Base-by-base conservation (phyloP, 176 grass and related monocot genomes). In the Cenchrus purpureus region DNA sequence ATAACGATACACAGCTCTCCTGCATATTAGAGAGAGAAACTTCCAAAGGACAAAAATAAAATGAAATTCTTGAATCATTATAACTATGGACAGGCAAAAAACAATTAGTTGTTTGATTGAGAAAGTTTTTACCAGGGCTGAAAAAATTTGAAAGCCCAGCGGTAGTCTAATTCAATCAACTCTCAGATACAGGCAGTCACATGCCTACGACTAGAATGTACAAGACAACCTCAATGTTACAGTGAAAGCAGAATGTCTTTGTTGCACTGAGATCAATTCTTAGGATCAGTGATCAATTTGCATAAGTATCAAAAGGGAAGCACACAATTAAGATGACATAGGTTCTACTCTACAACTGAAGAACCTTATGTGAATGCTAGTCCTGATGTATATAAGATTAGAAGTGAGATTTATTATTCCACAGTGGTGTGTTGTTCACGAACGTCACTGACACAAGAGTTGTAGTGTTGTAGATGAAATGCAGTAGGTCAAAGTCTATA, bases 231-330 rank as follows among this genome's bases (percentile, higher is more conserved):
- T 78, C 57, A 65, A 25, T 53, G 4, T 43, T 68, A 55, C 7
- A 81, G n/a, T 28, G 13, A 56, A 81, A 69, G n/a, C 1, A 56
- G 49, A 80, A 76, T 58, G 73, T n/a, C 10, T 42, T n/a, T n/a
- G 8, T 13, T 22, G 40, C 55, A 64, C 8, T 17, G 31, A 76
- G 16, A 42, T 77, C 19, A 55, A 20, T 54, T 75, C 51, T 66
- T 22, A 14, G 32, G 49, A 64, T 4, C 31, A 80, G 49, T 67
- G 12, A 46, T 13, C 7, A 7, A 80, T 68, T 55, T 67, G 10
- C 31, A 42, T 14, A 55, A 19, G 20, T 45, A 76, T 57, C 32
- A 68, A 76, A 76, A 66, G 20, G n/a, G 0, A 55, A 13, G 17
- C 5, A 34, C 37, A 1, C 20, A 7, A 11, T 44, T n/a, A 12